phyloP scores from a whole-genome alignment of 2,329 filamentous ascomycete genomes.

The Cercospora sp. region DNA sequence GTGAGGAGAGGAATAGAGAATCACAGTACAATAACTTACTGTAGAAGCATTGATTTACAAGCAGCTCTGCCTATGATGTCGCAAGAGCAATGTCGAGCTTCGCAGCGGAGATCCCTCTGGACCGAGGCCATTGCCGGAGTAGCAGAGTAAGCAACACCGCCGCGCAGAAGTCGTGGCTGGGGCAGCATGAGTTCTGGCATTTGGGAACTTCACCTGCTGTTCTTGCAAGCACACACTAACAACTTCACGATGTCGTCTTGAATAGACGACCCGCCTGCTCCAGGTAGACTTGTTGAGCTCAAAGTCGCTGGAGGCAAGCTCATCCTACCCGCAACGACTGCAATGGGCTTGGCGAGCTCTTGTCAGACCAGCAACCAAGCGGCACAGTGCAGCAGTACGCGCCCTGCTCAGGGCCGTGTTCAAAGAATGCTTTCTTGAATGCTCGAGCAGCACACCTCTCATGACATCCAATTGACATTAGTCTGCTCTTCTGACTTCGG shows the following conservation, averaged over 20 bases:
- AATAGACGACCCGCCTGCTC: too few relatives aligned
- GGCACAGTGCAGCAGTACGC: neutral
- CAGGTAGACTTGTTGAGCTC: too few relatives aligned
- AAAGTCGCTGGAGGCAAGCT: too few relatives aligned
- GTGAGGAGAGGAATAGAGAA: neutral
- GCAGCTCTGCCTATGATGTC: constrained; percentile 9
- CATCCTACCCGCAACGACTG: too few relatives aligned
- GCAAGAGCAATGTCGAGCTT: constrained; percentile 12
- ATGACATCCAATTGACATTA: too few relatives aligned
- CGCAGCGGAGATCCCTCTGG: constrained; percentile 8
- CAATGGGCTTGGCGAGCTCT: too few relatives aligned
- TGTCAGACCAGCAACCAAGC: neutral
- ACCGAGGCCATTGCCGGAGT: constrained; percentile 12
- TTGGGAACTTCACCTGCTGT: neutral
- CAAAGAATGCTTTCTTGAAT: neutral
- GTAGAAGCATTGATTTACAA: neutral
- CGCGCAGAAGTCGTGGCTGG: neutral
- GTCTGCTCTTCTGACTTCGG: too few relatives aligned
- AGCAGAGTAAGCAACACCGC: neutral
- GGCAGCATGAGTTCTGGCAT: neutral
- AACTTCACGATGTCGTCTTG: too few relatives aligned
- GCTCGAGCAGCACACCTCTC: too few relatives aligned
- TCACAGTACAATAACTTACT: neutral
- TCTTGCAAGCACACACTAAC: neutral
- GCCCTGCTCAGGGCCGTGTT: neutral